These are phyloP conservation scores for Kingdonia uniflora DNA, from an alignment of 164 flowering plant genomes.

Conservation along the genomic window DNA sequence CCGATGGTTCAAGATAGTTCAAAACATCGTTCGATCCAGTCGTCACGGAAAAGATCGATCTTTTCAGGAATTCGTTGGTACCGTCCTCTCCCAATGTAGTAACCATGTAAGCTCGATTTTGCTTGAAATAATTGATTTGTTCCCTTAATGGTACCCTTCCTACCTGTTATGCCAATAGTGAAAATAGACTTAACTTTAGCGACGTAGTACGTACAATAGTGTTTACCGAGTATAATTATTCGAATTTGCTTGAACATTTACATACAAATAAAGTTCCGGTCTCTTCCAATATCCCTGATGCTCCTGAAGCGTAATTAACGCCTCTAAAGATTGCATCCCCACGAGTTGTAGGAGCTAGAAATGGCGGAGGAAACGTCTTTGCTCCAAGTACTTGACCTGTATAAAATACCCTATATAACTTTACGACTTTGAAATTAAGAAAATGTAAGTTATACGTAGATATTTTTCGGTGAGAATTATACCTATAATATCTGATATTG, in stretches of 20 bases:
- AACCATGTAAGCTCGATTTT: slow-evolving; percentile 30
- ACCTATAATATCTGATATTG: slow-evolving; percentile 32
- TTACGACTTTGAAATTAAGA: too few species aligned
- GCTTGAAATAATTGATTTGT: slow-evolving; percentile 42
- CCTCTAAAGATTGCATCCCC: slow-evolving; percentile 22
- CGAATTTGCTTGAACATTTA: slow-evolving; percentile 32
- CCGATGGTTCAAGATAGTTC: slow-evolving; percentile 37
- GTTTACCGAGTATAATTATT: too few species aligned
- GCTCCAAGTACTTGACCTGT: slow-evolving; percentile 51
- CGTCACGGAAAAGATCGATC: slow-evolving; percentile 49
- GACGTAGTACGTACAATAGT: too few species aligned
- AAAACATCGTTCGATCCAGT: slow-evolving; percentile 58
- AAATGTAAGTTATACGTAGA: background rate
- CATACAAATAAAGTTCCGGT: slow-evolving; percentile 54
- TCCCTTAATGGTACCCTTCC: slow-evolving; percentile 43
- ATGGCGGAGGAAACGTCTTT: slow-evolving; percentile 44
- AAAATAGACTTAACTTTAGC: too few species aligned
- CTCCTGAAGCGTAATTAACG: slow-evolving; percentile 64
- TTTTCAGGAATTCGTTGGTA: slow-evolving; percentile 20
- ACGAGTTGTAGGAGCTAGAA: slow-evolving; percentile 33
- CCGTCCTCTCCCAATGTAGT: slow-evolving; percentile 28
- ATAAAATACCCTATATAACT: background rate
- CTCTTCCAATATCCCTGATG: slow-evolving; percentile 48
- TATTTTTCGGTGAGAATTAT: too few species aligned
- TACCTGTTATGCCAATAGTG: slow-evolving; percentile 29